Conservation (phyloP, 345 rosid species). For the Salix exigua region DNA sequence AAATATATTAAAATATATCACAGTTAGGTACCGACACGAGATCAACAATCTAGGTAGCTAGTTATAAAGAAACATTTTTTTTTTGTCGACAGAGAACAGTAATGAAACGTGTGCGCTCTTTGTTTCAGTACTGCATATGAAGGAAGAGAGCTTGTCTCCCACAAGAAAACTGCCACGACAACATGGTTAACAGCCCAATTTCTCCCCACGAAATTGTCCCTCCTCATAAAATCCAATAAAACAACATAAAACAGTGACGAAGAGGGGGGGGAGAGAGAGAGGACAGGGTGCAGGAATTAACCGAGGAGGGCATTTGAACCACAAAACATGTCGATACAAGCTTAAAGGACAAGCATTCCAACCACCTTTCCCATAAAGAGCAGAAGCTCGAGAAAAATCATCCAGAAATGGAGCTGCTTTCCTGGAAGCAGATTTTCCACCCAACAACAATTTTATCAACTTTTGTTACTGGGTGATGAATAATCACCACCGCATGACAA, state of each 20-base stretch:
- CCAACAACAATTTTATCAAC: neutral
- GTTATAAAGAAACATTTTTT: neutral
- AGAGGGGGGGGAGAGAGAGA: too few species aligned
- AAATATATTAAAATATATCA: too few species aligned
- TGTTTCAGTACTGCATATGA: neutral
- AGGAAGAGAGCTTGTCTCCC: neutral
- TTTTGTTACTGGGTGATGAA: slow-evolving; percentile 4
- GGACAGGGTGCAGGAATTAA: neutral
- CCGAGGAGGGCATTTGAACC: neutral
- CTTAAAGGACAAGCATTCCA: slow-evolving; percentile 7
- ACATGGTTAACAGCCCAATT: neutral
- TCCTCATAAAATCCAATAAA: neutral
- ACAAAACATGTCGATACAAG: neutral
- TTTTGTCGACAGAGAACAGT: neutral
- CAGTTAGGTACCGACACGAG: too few species aligned
- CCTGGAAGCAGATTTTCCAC: neutral
- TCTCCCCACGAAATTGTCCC: neutral
- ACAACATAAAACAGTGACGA: neutral
- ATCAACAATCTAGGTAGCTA: neutral
- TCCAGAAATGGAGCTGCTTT: slow-evolving; percentile 8
- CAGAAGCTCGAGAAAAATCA: slow-evolving; percentile 1
- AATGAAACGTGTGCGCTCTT: neutral
- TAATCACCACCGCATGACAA: slow-evolving; percentile 3
- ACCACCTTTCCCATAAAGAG: slow-evolving; percentile 8
- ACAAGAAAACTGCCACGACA: neutral